Base-by-base conservation (phyloP, 1,284 basidiomycete genomes). In the Boletus mariae region DNA sequence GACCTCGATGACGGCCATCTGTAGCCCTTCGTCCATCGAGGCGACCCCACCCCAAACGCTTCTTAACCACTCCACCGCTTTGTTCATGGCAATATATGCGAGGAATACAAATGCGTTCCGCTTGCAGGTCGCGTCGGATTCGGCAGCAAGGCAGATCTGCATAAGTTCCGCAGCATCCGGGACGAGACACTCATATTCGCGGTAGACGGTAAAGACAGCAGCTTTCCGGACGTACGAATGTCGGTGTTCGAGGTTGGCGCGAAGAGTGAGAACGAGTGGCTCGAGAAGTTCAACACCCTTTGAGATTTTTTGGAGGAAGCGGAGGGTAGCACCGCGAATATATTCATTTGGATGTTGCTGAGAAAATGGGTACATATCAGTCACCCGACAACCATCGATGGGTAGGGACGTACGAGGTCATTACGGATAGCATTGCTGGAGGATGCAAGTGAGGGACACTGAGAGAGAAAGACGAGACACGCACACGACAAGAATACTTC, bases 341-440 rank as follows among this genome's bases (percentile, higher is more conserved):
- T 98, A 99, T 78, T 99, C 97, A 70, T 99, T 99, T 6, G 97
- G 95, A 68, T 99, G 97, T 91, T 99, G 96, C 90, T 94, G n/a
- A 4, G 56, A 31, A 15, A 34, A 47, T 29, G 43, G 9, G 35
- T 34, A 37, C 2, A 34, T 2, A 11, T 59, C 38, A 54, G 37
- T 38, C 25, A 15, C 23, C 10, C 5, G 44, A 12, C 53, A 48
- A 45, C 31, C 28, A 34, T 25, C 34, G 43, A 34, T n/a, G 31
- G 9, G 47, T 50, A 44, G 9, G 25, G 43, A 72, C 88, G 64
- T 58, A 92, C 89, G 52, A 98, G 82, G 76, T 99, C 96, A 73
- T 98, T 98, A 58, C 95, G 90, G 70, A 98, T 94, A 47, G 95
- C 95, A 67, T 98, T 98, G 65, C 93, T 94, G 65, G 34, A 51